These are phyloP conservation scores for Epichloe scottii DNA, from an alignment of 2,329 filamentous ascomycete genomes.

Conservation along the genomic window DNA sequence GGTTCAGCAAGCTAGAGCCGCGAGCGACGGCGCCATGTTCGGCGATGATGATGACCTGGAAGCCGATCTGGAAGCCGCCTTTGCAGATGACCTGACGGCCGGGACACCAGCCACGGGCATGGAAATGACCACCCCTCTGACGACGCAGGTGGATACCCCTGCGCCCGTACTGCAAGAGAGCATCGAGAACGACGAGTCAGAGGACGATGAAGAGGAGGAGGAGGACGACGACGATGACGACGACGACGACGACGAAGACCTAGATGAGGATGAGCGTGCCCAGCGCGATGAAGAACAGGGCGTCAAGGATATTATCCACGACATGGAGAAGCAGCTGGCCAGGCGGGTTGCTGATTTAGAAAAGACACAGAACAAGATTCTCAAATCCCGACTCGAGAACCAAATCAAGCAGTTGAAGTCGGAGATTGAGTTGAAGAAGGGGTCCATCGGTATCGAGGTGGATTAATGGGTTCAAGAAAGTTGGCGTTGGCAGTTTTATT, in stretches of 20 bases:
- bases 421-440: constrained; percentile 32
- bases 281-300: constrained; percentile 38
- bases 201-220: constrained; percentile 33
- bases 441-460: constrained; percentile 28
- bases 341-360: constrained; percentile 31
- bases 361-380: constrained; percentile 32
- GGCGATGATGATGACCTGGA: constrained; percentile 39
- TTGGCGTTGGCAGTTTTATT: neutral
- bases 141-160: constrained; percentile 31
- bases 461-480: constrained; percentile 17
- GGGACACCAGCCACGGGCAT: constrained; percentile 30
- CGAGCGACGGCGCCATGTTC: constrained; percentile 15
- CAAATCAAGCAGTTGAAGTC: constrained; percentile 35
- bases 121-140: constrained; percentile 34
- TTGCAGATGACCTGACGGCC: constrained; percentile 27
- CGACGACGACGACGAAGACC: constrained; percentile 36
- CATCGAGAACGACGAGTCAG: constrained; percentile 28
- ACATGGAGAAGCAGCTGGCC: constrained; percentile 38
- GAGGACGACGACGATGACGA: constrained; percentile 29
- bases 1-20: no score
- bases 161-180: constrained; percentile 30
- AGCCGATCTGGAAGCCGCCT: constrained; percentile 41
- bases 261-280: constrained; percentile 40
- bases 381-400: constrained; percentile 35
- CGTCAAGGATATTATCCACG: constrained; percentile 41